Conservation (phyloP, 345 rosid species). For the Cochlearia excelsa region DNA sequence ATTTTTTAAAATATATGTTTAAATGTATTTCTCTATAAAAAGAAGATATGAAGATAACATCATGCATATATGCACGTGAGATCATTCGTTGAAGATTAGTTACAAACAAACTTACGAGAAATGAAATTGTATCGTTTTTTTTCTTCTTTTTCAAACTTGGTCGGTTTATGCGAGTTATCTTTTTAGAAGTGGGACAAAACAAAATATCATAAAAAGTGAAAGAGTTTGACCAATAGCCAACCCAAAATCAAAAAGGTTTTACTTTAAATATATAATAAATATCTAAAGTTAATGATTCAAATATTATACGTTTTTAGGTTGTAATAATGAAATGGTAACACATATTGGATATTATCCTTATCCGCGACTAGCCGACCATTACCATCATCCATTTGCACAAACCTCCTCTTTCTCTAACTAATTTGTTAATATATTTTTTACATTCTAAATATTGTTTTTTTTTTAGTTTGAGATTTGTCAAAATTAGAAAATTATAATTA, state of each 20-base stretch:
- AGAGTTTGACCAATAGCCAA: conserved; percentile 36
- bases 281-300: too few relatives aligned
- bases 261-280: too few relatives aligned
- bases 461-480: conserved; percentile 16
- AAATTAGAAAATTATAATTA: background rate
- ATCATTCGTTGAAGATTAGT: conserved; percentile 14
- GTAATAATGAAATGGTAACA: conserved; percentile 13
- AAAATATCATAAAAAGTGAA: conserved; percentile 29
- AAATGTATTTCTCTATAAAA: too few relatives aligned
- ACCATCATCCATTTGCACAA: conserved; percentile 7
- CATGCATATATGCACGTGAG: conserved; percentile 20
- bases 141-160: conserved; percentile 22
- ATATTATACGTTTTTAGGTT: too few relatives aligned
- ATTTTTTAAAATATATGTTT: too few relatives aligned
- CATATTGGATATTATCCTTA: conserved; percentile 28
- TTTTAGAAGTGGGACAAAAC: conserved; percentile 23
- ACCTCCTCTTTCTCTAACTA: background rate
- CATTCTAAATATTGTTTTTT: conserved; percentile 14
- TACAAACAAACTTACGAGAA: conserved; percentile 2
- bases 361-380: conserved; percentile 39
- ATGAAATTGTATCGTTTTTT: background rate
- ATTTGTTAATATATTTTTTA: background rate
- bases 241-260: background rate
- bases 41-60: too few relatives aligned
- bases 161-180: conserved; percentile 25